Conservation (phyloP, 1,284 basidiomycete species). For the Malassezia slooffiae region DNA sequence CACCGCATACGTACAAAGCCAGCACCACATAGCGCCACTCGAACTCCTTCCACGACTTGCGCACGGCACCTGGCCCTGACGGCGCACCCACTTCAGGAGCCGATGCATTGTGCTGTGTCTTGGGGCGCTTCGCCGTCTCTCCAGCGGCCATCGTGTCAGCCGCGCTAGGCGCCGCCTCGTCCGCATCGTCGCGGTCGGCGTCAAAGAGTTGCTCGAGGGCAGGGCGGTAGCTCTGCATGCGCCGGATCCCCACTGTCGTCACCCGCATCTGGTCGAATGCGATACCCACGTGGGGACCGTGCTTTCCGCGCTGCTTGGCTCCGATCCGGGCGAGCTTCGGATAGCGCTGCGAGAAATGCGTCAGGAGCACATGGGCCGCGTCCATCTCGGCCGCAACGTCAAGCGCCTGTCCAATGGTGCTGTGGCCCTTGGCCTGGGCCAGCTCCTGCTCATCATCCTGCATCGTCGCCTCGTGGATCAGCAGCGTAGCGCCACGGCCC, state of each 20-base stretch:
- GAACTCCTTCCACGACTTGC: not conserved
- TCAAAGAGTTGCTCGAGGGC: constrained; percentile 60
- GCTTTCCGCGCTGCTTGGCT: constrained; percentile 4
- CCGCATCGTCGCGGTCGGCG: constrained; percentile 56
- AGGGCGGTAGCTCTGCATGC: constrained; percentile 61
- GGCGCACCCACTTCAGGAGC: not conserved
- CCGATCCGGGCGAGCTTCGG: constrained; percentile 63
- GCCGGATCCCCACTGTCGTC: constrained; percentile 67
- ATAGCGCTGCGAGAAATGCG: constrained; percentile 89
- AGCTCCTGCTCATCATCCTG: constrained; percentile 57
- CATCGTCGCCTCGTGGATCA: constrained; percentile 91
- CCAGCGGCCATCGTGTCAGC: too few species aligned
- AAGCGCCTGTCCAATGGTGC: constrained; percentile 77
- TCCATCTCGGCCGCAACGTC: constrained; percentile 63
- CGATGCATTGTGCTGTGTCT: not conserved
- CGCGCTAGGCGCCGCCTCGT: too few species aligned
- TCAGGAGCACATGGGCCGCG: constrained; percentile 70
- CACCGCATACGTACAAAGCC: not conserved
- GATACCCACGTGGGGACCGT: constrained; percentile 50
- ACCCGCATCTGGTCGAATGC: constrained; percentile 72
- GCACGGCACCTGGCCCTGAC: not conserved
- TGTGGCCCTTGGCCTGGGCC: constrained; percentile 70
- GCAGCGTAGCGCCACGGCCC: constrained; percentile 61
- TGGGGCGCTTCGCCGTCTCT: constrained; percentile 22
- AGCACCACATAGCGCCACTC: constrained; percentile 9